Evolutionary conservation across 306 rosid genomes (phyloP).

Genomic region (Datisca glomerata): DNA sequence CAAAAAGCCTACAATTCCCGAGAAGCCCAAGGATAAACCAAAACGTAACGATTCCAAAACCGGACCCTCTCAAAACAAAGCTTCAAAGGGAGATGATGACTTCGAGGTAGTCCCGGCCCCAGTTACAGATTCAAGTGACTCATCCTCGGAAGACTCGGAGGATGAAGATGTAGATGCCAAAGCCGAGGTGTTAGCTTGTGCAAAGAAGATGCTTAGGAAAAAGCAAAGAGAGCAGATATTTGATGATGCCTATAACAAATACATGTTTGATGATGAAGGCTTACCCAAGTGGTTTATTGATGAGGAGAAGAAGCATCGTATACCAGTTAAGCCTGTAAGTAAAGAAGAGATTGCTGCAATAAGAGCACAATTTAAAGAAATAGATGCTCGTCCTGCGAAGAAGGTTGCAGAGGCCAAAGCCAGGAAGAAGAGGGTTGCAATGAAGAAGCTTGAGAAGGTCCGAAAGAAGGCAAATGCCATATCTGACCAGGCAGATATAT

Average conservation of each 20-base stretch:
- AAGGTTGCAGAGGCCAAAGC: constrained; percentile 49
- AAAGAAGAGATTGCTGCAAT: constrained; percentile 78
- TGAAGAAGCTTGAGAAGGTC: constrained; percentile 79
- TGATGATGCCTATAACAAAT: constrained; percentile 76
- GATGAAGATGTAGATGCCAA: constrained; percentile 34
- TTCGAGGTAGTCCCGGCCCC: constrained; percentile 82
- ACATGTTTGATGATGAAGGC: constrained; percentile 69
- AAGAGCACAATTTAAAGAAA: constrained; percentile 66
- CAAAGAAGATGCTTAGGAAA: constrained; percentile 75
- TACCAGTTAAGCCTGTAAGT: constrained; percentile 56
- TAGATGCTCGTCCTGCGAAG: constrained; percentile 76
- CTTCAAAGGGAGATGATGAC: constrained; percentile 34
- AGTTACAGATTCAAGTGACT: constrained; percentile 71
- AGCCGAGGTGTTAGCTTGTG: constrained; percentile 76
- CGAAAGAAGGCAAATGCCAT: constrained; percentile 89
- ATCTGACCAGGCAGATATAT: constrained; percentile 81
- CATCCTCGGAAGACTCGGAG: constrained; percentile 55
- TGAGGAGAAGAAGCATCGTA: constrained; percentile 73
- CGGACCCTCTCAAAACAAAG: constrained; percentile 16
- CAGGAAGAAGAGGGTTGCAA: constrained; percentile 69
- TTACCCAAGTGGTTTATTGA: constrained; percentile 89
- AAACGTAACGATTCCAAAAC: constrained; percentile 1
- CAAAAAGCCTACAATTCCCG: constrained; percentile 19
- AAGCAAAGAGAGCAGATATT: constrained; percentile 51
- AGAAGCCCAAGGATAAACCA: constrained; percentile 27